Percentiles rank a stretch among this genome's conserved stretches.
Evolutionary conservation across 108 stramenopile species (phyloP).

Genomic region (Cyclotella sp.): DNA sequence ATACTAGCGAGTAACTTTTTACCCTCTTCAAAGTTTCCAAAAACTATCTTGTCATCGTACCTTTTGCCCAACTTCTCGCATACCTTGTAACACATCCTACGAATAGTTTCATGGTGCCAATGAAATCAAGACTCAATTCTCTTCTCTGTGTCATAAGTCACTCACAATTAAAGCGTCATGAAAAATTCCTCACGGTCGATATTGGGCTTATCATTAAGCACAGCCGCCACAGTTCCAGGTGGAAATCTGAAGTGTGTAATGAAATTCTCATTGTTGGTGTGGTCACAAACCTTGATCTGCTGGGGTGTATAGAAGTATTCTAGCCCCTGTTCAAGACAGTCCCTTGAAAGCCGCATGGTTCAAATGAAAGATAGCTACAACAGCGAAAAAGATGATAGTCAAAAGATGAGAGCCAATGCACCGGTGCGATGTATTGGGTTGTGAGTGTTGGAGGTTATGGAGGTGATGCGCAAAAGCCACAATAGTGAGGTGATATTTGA

Average conservation of each 20-base stretch:
- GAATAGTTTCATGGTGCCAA: slow-evolving; percentile 8
- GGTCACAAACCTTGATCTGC: slow-evolving; percentile 4
- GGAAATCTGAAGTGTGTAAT: slow-evolving; percentile 1
- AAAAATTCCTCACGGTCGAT: background rate
- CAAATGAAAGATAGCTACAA: too few relatives aligned
- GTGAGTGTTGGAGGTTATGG: too few relatives aligned
- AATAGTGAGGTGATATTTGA: too few relatives aligned
- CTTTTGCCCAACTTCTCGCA: slow-evolving; percentile 6
- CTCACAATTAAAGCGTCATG: slow-evolving; percentile 8
- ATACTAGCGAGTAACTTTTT: background rate
- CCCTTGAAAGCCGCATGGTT: background rate
- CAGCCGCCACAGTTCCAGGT: slow-evolving; percentile 4
- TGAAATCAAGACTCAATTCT: slow-evolving; percentile 4
- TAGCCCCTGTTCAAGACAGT: slow-evolving; percentile 2
- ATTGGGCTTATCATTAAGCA: slow-evolving; percentile 6
- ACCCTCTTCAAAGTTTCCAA: background rate
- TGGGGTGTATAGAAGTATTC: background rate
- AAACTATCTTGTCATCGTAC: background rate
- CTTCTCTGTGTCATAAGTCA: background rate
- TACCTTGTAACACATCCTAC: background rate
- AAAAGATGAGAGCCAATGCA: too few relatives aligned
- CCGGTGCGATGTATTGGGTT: too few relatives aligned
- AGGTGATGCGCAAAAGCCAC: too few relatives aligned
- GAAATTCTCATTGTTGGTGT: slow-evolving; percentile 4
- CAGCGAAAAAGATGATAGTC: too few relatives aligned